These are phyloP conservation scores for Thielaviopsis euricoi DNA, from an alignment of 2,329 filamentous ascomycete genomes.

Conservation along the genomic window DNA sequence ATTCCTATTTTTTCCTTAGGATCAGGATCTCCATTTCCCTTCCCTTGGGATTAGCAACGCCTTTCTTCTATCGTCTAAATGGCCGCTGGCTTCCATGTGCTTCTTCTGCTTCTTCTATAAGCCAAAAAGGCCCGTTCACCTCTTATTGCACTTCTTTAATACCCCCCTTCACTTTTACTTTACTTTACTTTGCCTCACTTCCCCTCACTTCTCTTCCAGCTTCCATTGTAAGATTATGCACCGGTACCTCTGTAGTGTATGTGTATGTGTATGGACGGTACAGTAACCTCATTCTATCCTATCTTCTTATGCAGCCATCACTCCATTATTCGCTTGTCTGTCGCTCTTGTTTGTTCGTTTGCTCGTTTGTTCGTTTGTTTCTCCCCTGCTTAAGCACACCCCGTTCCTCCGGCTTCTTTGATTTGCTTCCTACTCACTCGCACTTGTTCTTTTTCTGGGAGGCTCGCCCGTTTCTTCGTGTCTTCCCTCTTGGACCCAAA, in stretches of 20 bases:
- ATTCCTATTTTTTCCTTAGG: neutral
- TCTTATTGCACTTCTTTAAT: neutral
- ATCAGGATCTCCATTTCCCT: neutral
- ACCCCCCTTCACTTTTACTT: neutral
- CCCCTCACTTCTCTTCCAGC: neutral
- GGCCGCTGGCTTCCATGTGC: neutral
- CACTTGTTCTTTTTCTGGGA: too few species aligned
- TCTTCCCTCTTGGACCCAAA: neutral
- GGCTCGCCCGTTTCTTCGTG: neutral
- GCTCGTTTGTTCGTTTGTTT: too few species aligned
- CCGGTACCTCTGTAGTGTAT: too few species aligned
- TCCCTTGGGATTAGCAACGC: neutral
- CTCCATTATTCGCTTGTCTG: too few species aligned
- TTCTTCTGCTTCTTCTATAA: neutral
- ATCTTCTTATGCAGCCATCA: too few species aligned
- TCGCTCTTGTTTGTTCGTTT: too few species aligned
- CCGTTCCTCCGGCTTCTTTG: too few species aligned
- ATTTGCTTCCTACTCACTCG: too few species aligned
- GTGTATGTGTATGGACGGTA: too few species aligned
- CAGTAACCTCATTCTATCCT: too few species aligned
- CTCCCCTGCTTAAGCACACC: too few species aligned
- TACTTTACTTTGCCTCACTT: neutral
- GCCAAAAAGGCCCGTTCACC: neutral
- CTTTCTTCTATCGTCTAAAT: neutral
- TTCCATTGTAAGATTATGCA: neutral